These are phyloP conservation scores for Penicillium sumatraense DNA, from an alignment of 2,329 filamentous ascomycete species.

Conservation along the genomic window DNA sequence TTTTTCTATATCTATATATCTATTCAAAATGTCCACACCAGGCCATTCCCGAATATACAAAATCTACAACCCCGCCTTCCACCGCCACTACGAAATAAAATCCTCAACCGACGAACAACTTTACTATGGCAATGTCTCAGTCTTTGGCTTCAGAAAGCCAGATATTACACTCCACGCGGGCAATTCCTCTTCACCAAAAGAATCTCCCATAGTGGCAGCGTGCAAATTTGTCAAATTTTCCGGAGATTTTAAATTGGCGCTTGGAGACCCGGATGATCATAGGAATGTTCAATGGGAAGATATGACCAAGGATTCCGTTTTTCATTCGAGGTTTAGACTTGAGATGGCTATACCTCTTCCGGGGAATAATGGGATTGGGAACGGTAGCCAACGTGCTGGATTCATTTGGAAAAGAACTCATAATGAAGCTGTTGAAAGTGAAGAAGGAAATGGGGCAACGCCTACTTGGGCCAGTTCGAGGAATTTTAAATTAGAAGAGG, in stretches of 20 bases:
- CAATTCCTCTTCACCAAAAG: too few species aligned
- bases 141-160: conserved; percentile 18
- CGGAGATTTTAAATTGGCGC: conserved; percentile 29
- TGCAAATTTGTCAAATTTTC: conserved; percentile 31
- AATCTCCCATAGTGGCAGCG: conserved; percentile 26
- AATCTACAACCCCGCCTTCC: conserved; percentile 16
- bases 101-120: conserved; percentile 10
- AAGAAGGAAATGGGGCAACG: too few species aligned
- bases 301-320: conserved; percentile 22
- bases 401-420: conserved; percentile 34
- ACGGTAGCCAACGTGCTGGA: conserved; percentile 5
- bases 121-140: conserved; percentile 17
- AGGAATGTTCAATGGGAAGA: conserved; percentile 32
- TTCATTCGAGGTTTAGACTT: conserved; percentile 28
- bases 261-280: conserved; percentile 29
- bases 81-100: conserved; percentile 20
- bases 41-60: too few species aligned
- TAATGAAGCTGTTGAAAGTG: conserved; percentile 20
- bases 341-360: too few species aligned
- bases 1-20: background rate
- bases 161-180: conserved; percentile 19
- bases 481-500: conserved; percentile 35
- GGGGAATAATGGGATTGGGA: too few species aligned
- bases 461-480: too few species aligned
- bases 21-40: background rate